Evolutionary conservation across 371 early-diverging fungal genomes (phyloP).

Genomic region (Mortierella sp.): DNA sequence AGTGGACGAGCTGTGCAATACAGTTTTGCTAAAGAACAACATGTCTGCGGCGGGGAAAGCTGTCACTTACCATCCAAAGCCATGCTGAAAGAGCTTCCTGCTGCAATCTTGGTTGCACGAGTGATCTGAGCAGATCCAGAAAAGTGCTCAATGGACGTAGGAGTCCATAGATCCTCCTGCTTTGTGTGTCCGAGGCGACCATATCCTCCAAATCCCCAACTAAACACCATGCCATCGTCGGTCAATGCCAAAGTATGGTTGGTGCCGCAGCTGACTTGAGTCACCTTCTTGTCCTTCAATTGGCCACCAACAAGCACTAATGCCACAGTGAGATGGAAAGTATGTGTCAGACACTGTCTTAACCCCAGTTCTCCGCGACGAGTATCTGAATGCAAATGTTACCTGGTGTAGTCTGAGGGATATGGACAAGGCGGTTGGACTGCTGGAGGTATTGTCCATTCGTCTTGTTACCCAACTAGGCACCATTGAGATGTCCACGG

Average conservation of each 20-base stretch:
- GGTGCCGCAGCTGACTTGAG: constrained; percentile 59
- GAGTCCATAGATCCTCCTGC: constrained; percentile 56
- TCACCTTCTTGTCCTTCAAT: constrained; percentile 45
- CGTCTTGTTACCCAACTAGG: constrained; percentile 59
- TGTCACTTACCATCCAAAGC: constrained; percentile 53
- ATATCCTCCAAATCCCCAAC: constrained; percentile 70
- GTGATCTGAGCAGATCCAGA: constrained; percentile 46
- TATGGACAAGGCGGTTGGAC: constrained; percentile 54
- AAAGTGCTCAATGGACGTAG: constrained; percentile 53
- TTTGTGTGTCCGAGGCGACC: constrained; percentile 62
- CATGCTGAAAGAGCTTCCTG: constrained; percentile 59
- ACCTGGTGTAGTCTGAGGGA: constrained; percentile 57
- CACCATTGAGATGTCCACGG: too few relatives aligned
- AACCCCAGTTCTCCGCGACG: too few relatives aligned
- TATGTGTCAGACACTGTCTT: too few relatives aligned
- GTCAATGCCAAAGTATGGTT: constrained; percentile 65
- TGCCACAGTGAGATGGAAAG: too few relatives aligned
- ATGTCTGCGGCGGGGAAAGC: too few relatives aligned
- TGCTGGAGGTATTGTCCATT: constrained; percentile 56
- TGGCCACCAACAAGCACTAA: constrained; percentile 49
- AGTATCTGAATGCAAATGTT: background rate
- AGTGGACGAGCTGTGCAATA: too few relatives aligned
- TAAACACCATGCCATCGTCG: constrained; percentile 58
- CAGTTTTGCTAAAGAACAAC: background rate
- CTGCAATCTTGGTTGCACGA: constrained; percentile 52